Percentiles rank a stretch among this genome's conserved stretches.
Evolutionary conservation across 2,329 filamentous ascomycete genomes (phyloP).

Genomic region (Pseudonectria foliicola): DNA sequence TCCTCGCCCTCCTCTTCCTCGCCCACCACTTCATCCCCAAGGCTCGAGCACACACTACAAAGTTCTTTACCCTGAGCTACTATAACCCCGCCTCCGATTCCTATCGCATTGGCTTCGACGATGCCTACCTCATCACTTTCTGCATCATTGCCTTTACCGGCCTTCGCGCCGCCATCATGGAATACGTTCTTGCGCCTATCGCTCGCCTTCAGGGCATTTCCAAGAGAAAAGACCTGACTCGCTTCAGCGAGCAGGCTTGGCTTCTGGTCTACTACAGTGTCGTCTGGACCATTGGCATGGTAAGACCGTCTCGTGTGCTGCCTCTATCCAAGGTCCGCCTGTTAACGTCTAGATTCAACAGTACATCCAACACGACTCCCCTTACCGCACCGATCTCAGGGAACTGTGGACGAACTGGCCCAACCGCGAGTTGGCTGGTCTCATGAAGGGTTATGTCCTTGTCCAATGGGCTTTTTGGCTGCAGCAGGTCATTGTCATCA

Average conservation of each 20-base stretch:
- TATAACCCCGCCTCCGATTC: constrained; percentile 59
- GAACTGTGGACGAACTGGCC: constrained; percentile 86
- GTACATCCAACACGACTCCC: constrained; percentile 74
- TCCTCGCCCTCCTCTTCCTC: constrained; percentile 74
- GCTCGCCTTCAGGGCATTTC: constrained; percentile 66
- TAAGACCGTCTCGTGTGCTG: constrained; percentile 38
- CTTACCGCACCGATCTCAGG: constrained; percentile 69
- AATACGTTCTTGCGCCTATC: constrained; percentile 76
- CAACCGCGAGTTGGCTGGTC: constrained; percentile 61
- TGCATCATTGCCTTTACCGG: constrained; percentile 83
- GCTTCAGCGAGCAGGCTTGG: constrained; percentile 95
- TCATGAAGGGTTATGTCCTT: constrained; percentile 85
- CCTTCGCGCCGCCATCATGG: constrained; percentile 75
- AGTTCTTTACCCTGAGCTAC: constrained; percentile 85
- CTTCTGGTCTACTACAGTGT: constrained; percentile 73
- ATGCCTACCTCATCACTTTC: constrained; percentile 69
- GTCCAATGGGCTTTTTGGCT: constrained; percentile 89
- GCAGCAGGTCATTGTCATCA: constrained; percentile 88
- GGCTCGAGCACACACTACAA: constrained; percentile 69
- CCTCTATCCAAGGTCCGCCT: neutral
- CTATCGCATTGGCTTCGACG: constrained; percentile 74
- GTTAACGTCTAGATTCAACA: constrained; percentile 28
- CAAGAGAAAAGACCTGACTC: constrained; percentile 66
- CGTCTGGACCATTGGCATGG: constrained; percentile 80
- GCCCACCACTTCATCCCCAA: constrained; percentile 78